A percentile compares a stretch with the other conserved stretches of the same genome.
phyloP scores from a whole-genome alignment of 108 stramenopile genomes.

The Halocafeteria seosinensis region DNA sequence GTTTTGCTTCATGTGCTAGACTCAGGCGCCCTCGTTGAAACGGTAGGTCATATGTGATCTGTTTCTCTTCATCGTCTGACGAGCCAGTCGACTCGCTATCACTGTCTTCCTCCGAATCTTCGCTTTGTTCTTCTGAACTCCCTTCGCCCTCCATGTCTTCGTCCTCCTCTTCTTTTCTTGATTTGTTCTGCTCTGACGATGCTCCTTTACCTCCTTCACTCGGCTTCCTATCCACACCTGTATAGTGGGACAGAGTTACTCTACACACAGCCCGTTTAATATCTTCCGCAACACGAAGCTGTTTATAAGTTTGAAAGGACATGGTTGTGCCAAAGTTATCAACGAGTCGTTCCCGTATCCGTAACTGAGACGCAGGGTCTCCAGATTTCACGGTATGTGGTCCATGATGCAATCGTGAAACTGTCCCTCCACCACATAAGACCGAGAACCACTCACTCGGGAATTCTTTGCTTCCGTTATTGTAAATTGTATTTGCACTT shows the following conservation, averaged over 20 bases:
- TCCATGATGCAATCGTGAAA: no score
- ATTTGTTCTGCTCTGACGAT: not conserved
- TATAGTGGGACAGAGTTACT: not conserved
- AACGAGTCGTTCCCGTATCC: no score
- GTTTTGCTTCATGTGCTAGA: not conserved
- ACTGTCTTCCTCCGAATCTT: not conserved
- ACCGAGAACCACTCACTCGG: no score
- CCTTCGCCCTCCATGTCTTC: not conserved
- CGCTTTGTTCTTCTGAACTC: not conserved
- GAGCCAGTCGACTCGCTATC: not conserved
- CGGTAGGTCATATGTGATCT: no score
- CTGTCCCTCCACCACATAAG: no score
- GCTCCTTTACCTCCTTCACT: not conserved
- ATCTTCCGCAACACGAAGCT: not conserved
- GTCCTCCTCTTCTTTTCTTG: not conserved
- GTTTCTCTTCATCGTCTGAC: not conserved
- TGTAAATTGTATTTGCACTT: not conserved
- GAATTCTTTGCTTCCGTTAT: no score
- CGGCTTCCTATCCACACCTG: not conserved
- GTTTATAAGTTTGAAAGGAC: not conserved
- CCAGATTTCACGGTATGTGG: no score
- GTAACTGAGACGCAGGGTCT: no score
- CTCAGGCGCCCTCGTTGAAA: no score
- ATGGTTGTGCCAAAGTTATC: no score
- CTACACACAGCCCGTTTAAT: not conserved